A percentile compares a stretch with the other conserved stretches of the same genome.
Conservation (phyloP, 1,139 yeast species). For the Candida neerlandica region DNA sequence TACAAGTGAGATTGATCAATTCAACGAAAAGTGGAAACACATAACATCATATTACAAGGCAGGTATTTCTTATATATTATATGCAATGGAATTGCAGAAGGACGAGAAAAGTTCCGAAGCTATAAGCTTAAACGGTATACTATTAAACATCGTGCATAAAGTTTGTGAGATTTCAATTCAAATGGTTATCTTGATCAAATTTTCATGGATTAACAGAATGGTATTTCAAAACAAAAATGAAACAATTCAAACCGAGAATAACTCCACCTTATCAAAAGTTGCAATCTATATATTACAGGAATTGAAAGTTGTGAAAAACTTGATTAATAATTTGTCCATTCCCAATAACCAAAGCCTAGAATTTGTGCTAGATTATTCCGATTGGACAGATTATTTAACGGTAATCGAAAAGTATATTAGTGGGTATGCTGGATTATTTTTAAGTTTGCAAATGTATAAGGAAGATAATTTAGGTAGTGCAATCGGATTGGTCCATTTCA, state of each 20-base stretch:
- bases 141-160: constrained; percentile 22
- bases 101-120: background rate
- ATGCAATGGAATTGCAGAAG: constrained; percentile 20
- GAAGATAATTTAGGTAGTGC: constrained; percentile 45
- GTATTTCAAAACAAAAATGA: constrained; percentile 29
- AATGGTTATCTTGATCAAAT: constrained; percentile 43
- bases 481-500: constrained; percentile 42
- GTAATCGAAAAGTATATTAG: constrained; percentile 38
- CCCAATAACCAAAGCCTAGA: background rate
- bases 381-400: constrained; percentile 39
- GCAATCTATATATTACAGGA: constrained; percentile 44
- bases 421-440: constrained; percentile 47
- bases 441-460: constrained; percentile 46
- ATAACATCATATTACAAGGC: constrained; percentile 36
- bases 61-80: constrained; percentile 30
- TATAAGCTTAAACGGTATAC: constrained; percentile 11
- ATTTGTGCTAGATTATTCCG: constrained; percentile 20
- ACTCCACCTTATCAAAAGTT: constrained; percentile 45
- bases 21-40: constrained; percentile 39
- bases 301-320: constrained; percentile 23
- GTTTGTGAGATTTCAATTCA: constrained; percentile 38
- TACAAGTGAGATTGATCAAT: constrained; percentile 11
- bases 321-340: constrained; percentile 18
- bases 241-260: constrained; percentile 34
- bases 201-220: constrained; percentile 42